Base-by-base conservation (phyloP, 2,329 filamentous ascomycete species). In the Diaporthe sp. region DNA sequence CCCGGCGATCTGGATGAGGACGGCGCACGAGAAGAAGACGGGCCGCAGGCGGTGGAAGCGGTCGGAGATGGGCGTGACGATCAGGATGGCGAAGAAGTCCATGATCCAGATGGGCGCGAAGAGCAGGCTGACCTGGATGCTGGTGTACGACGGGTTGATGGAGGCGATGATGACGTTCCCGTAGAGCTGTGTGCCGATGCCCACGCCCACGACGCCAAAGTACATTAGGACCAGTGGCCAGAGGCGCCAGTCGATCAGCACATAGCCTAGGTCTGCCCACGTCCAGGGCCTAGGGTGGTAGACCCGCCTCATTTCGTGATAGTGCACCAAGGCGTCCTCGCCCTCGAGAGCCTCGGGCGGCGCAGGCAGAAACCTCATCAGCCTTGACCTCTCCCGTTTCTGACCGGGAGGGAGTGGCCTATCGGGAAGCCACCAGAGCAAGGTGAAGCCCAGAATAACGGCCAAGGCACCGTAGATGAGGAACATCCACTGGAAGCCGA, bases 21-120 rank as follows among this genome's bases (percentile, higher is more conserved):
- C 92, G 0, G 94, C 93, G 12, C 90, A 87, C 42, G 92, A 92
- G 85, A 98, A 98, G 87, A 97, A 96, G 73, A 94, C 83, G 3
- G 94, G 92, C 22, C 95, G 93, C 80, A 94, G 89, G 74, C 89
- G 89, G 84, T 97, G 94, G 87, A 97, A 97, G 73, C 94, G 92
- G 83, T 98, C 95, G 1, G 94, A 96, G 75, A 97, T 87, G 0
- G 95, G 95, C 1, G 94, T 97, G 30, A 97, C 88, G 25, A 97
- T 87, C 63, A 98, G 87, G 79, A 98, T 98, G 47, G 95, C 94
- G 73, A 96, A 92, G 50, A 97, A 89, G 80, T 98, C 95, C 92
- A 95, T 95, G 78, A 98, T 93, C 95, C 95, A 98, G 80, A 98
- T 98, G 0, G 95, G 95, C 2, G 95, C 95, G 80, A 95, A 96